phyloP scores from a whole-genome alignment of 192 early-diverging fungal genomes.

The Coemansia sp. region DNA sequence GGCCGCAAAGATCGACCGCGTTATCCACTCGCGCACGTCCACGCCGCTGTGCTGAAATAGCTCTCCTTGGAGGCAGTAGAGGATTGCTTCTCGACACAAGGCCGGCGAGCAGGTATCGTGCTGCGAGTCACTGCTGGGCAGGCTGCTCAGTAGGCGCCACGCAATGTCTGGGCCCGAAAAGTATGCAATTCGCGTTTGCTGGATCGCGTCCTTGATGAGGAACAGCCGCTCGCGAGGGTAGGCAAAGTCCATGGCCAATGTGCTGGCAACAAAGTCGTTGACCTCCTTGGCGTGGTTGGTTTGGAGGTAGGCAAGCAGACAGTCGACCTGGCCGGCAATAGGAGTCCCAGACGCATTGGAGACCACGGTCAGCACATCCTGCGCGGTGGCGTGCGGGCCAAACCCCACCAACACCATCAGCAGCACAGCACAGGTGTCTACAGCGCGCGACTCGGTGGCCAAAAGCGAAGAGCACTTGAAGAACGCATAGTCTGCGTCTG shows the following conservation, averaged over 20 bases:
- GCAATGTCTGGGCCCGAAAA: slow-evolving; percentile 20
- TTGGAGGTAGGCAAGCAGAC: slow-evolving; percentile 24
- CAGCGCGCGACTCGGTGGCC: background rate
- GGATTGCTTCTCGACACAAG: slow-evolving; percentile 25
- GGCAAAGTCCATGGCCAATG: slow-evolving; percentile 41
- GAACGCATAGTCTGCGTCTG: slow-evolving; percentile 16
- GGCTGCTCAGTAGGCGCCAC: slow-evolving; percentile 16
- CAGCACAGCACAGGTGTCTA: slow-evolving; percentile 24
- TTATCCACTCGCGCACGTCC: slow-evolving; percentile 50
- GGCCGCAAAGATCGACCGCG: slow-evolving; percentile 9
- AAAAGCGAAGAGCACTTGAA: slow-evolving; percentile 14
- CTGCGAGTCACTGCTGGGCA: background rate
- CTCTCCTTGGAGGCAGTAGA: slow-evolving; percentile 23
- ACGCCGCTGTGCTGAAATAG: slow-evolving; percentile 49
- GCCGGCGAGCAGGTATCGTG: background rate
- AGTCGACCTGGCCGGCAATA: slow-evolving; percentile 22
- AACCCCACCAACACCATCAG: slow-evolving; percentile 37
- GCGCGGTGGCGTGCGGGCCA: slow-evolving; percentile 7
- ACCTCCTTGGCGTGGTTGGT: slow-evolving; percentile 29
- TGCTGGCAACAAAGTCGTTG: slow-evolving; percentile 13
- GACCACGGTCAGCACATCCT: slow-evolving; percentile 14
- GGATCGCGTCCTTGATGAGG: slow-evolving; percentile 27
- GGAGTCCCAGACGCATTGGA: background rate
- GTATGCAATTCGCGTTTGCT: slow-evolving; percentile 12
- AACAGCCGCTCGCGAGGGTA: slow-evolving; percentile 51